phyloP scores from a whole-genome alignment of 2,329 filamentous ascomycete genomes.

The Cladosporium halotolerans region DNA sequence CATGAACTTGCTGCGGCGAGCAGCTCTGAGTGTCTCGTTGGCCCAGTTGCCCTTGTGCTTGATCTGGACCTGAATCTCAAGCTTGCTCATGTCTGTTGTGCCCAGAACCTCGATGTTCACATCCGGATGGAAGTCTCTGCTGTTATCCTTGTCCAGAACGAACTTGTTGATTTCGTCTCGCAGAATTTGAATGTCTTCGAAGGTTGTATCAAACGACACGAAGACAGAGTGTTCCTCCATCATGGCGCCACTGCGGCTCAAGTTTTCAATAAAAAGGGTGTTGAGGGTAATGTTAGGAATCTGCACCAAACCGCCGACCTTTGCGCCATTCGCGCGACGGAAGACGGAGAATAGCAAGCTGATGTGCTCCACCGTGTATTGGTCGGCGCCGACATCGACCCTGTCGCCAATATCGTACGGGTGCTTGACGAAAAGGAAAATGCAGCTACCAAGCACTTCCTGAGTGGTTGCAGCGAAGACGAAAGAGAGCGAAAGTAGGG shows the following conservation, averaged over 20 bases:
- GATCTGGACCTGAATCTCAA: constrained; percentile 75
- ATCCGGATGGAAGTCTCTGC: constrained; percentile 83
- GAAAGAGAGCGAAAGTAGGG: constrained; percentile 91
- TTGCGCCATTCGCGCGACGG: constrained; percentile 72
- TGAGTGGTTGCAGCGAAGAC: constrained; percentile 88
- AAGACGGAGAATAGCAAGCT: constrained; percentile 92
- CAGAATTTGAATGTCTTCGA: constrained; percentile 82
- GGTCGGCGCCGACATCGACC: constrained; percentile 67
- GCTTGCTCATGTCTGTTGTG: constrained; percentile 80
- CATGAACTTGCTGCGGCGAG: constrained; percentile 91
- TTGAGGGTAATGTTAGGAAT: constrained; percentile 91
- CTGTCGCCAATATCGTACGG: constrained; percentile 94
- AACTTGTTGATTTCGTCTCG: constrained; percentile 80
- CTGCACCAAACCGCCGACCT: constrained; percentile 55
- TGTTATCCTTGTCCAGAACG: constrained; percentile 75
- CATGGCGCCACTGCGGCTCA: constrained; percentile 87
- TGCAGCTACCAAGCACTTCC: constrained; percentile 95
- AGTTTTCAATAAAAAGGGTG: constrained; percentile 89
- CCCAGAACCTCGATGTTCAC: constrained; percentile 71
- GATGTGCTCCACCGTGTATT: constrained; percentile 84
- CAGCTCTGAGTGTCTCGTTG: constrained; percentile 71
- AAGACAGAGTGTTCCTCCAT: constrained; percentile 74
- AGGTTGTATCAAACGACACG: constrained; percentile 77
- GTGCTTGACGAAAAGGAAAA: constrained; percentile 98
- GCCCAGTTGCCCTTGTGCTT: constrained; percentile 67